Evolutionary conservation across 1,139 yeast genomes (phyloP), one percentile per base, ranked within the genome.

Genomic region (Sugiyamaella paludigena): DNA sequence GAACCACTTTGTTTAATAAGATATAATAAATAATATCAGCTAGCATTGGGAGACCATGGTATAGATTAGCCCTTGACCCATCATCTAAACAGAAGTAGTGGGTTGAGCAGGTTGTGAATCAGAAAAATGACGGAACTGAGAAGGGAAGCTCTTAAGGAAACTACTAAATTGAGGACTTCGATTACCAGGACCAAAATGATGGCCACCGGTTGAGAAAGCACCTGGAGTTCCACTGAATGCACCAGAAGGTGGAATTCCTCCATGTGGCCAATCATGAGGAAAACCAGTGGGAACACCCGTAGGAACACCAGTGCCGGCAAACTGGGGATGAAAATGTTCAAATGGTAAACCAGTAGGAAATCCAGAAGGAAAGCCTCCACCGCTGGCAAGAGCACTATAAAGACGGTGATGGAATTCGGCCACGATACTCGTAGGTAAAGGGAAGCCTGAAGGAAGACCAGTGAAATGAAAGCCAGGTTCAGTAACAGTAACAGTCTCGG

Each of bases 401-500:
- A 7, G 35, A 24, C 35, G 34, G 5, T 13, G 9, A 31, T 16
- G 39, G 12, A 4, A 11, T 10, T 24, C 27, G 12, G 4, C 29
- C 7, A 12, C 3, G n/a, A 7, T 16, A 36, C 29, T 27, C 4
- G 27, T 35, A 13, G 24, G 7, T 7, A 7, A n/a, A 2, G 39
- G 39, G 28, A 12, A n/a, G 7, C 27, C 10, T 10, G n/a, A 16
- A 2, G 39, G 19, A 5, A 36, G 4, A 6, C 19, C 34, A 31
- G 13, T 31, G 6, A 13, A 13, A 13, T n/a, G 15, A 31, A 13
- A n/a, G 6, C 5, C 15, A 31, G 12, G 15, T 3, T 37, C 40
- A 37, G 40, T 24, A 27, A 15, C 30, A 10, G 40, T 24, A 15
- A 37, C 43, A 30, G 43, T 40, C 27, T 13, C 43, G 7, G 43